Conservation (phyloP, 2,329 filamentous ascomycete genomes). For the Tolypocladium nubicola region DNA sequence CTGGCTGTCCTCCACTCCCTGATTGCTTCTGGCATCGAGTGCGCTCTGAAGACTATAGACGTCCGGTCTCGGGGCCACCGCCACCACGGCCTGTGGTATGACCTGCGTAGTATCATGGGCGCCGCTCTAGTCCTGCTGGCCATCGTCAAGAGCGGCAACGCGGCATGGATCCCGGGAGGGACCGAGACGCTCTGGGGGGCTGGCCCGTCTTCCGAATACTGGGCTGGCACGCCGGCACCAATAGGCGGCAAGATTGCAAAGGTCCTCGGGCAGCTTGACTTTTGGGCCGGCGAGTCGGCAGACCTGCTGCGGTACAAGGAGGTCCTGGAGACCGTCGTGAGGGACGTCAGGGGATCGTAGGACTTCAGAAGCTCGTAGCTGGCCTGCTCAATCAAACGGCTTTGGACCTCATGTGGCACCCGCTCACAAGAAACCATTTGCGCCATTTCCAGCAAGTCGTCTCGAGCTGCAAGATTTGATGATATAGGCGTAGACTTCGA, state of each 20-base stretch:
- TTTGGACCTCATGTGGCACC: background rate
- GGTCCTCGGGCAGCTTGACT: conserved; percentile 9
- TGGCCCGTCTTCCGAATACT: conserved; percentile 1
- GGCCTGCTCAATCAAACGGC: background rate
- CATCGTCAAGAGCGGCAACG: conserved; percentile 8
- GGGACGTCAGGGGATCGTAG: conserved; percentile 6
- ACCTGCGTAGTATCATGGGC: conserved; percentile 10
- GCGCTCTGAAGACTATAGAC: conserved; percentile 12
- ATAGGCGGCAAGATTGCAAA: conserved; percentile 10
- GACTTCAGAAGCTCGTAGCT: conserved; percentile 4
- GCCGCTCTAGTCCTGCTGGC: conserved; percentile 7
- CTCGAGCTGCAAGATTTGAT: background rate
- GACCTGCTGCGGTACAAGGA: conserved; percentile 7
- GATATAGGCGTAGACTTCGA: background rate
- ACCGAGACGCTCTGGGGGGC: conserved; percentile 6
- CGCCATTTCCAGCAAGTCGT: background rate
- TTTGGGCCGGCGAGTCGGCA: conserved; percentile 9
- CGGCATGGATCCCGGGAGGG: conserved; percentile 10
- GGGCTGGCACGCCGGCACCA: conserved; percentile 1
- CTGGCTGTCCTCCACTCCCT: conserved; percentile 7
- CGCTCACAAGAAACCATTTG: background rate
- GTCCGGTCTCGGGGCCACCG: conserved; percentile 9
- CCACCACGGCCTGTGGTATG: conserved; percentile 16
- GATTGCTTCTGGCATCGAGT: conserved; percentile 9
- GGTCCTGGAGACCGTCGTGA: conserved; percentile 5